Conservation (phyloP, 176 grass and related monocot species). For the Olyra latifolia region DNA sequence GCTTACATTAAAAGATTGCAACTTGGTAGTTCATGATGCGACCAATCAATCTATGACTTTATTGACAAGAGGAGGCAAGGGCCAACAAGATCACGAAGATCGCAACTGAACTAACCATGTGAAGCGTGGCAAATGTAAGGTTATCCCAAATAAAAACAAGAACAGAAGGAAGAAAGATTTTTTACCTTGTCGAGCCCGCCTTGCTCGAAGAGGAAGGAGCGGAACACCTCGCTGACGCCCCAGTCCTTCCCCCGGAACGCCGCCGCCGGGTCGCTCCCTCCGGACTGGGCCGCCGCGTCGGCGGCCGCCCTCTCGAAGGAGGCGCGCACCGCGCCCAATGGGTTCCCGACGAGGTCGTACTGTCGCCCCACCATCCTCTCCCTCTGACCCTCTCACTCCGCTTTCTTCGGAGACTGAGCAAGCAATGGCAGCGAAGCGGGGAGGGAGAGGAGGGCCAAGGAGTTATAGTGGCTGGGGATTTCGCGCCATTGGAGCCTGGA, state of each 20-base stretch:
- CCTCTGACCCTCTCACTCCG: constrained; percentile 1
- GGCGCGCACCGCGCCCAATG: constrained; percentile 75
- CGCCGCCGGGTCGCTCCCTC: constrained; percentile 53
- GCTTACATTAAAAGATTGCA: background rate
- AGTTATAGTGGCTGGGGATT: constrained; percentile 30
- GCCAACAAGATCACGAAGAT: background rate
- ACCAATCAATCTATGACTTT: background rate
- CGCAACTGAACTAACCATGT: background rate
- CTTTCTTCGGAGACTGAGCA: background rate
- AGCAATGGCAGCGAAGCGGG: constrained; percentile 15
- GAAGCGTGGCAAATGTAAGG: background rate
- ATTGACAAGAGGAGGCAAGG: background rate
- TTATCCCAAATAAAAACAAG: background rate
- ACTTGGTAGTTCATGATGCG: background rate
- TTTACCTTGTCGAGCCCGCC: constrained; percentile 66
- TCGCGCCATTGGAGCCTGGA: constrained; percentile 46
- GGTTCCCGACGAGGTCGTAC: constrained; percentile 85
- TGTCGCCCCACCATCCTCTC: constrained; percentile 66
- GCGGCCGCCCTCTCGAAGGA: constrained; percentile 76
- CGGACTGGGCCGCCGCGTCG: constrained; percentile 32
- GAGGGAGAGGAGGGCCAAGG: background rate
- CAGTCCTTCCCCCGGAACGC: constrained; percentile 83
- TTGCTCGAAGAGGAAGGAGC: constrained; percentile 77
- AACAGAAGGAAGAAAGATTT: background rate
- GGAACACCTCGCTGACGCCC: constrained; percentile 76